These are phyloP conservation scores for Boletus barrowsii DNA, from an alignment of 768 basidiomycete genomes.

Conservation along the genomic window DNA sequence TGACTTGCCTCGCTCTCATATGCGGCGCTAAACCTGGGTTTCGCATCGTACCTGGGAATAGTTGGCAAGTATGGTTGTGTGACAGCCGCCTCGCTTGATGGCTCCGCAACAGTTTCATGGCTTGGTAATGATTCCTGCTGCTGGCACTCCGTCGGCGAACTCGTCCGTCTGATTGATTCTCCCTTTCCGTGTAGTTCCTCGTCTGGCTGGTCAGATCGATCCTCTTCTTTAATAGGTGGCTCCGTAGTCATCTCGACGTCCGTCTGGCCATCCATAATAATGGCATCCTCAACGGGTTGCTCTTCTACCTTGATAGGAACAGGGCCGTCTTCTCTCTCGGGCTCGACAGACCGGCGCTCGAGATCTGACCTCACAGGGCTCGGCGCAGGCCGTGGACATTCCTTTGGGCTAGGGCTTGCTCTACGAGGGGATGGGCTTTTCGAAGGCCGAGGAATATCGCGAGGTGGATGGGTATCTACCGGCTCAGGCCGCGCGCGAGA, in stretches of 20 bases:
- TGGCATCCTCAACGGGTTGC: neutral
- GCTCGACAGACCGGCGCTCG: conserved; percentile 1
- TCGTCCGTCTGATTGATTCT: conserved; percentile 25
- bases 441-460: conserved; percentile 9
- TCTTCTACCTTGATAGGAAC: conserved; percentile 4
- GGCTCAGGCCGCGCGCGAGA: conserved; percentile 15
- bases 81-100: conserved; percentile 18
- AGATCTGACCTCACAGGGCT: conserved; percentile 12
- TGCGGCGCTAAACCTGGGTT: conserved; percentile 27
- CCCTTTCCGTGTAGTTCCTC: conserved; percentile 18
- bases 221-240: conserved; percentile 11
- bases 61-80: conserved; percentile 32
- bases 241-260: conserved; percentile 9
- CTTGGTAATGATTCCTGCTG: neutral
- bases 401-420: conserved; percentile 15
- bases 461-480: conserved; percentile 4
- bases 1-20: conserved; percentile 27
- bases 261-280: neutral
- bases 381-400: neutral
- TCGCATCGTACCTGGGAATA: conserved; percentile 30
- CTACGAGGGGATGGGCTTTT: conserved; percentile 14
- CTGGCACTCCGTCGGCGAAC: conserved; percentile 10
- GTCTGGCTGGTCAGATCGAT: conserved; percentile 13
- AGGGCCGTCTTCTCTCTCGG: neutral
- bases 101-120: conserved; percentile 11